phyloP scores from a whole-genome alignment of 2,329 filamentous ascomycete genomes.

The Fusarium multiceps region DNA sequence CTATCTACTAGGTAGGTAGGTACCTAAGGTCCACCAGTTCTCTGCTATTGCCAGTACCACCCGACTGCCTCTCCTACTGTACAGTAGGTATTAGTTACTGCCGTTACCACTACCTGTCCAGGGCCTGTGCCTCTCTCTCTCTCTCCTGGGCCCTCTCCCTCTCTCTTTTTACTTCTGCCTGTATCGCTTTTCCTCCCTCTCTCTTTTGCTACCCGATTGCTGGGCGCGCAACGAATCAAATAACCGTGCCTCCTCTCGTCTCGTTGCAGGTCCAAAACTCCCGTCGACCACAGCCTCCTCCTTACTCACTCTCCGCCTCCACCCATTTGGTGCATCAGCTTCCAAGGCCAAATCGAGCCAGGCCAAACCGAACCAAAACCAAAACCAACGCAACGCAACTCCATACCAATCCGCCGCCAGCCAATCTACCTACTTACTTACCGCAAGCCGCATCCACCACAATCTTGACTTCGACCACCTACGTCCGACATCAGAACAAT shows the following conservation, averaged over 20 bases:
- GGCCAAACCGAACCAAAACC: conserved; percentile 10
- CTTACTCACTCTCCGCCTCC: conserved; percentile 31
- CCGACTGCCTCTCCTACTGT: neutral
- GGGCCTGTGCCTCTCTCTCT: conserved; percentile 16
- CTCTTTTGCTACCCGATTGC: conserved; percentile 1
- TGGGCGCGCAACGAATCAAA: conserved; percentile 19
- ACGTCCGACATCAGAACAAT: conserved; percentile 24
- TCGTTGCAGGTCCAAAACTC: conserved; percentile 24
- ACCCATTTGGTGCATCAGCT: conserved; percentile 32
- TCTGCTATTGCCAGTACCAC: neutral
- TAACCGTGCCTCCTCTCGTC: conserved; percentile 12
- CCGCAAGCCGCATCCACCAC: conserved; percentile 36
- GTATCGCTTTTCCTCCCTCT: conserved; percentile 5
- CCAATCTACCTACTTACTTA: conserved; percentile 23
- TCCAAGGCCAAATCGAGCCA: conserved; percentile 16
- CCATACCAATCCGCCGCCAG: conserved; percentile 36
- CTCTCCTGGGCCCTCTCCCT: neutral
- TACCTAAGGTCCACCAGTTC: neutral
- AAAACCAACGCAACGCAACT: conserved; percentile 30
- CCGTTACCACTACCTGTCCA: conserved; percentile 12
- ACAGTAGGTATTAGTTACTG: neutral
- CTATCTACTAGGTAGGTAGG: neutral
- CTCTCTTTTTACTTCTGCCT: neutral
- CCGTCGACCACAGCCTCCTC: conserved; percentile 26
- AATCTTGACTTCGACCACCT: conserved; percentile 35